Base-by-base conservation (phyloP, 139 green algal species). In the Desmodesmus armatus region DNA sequence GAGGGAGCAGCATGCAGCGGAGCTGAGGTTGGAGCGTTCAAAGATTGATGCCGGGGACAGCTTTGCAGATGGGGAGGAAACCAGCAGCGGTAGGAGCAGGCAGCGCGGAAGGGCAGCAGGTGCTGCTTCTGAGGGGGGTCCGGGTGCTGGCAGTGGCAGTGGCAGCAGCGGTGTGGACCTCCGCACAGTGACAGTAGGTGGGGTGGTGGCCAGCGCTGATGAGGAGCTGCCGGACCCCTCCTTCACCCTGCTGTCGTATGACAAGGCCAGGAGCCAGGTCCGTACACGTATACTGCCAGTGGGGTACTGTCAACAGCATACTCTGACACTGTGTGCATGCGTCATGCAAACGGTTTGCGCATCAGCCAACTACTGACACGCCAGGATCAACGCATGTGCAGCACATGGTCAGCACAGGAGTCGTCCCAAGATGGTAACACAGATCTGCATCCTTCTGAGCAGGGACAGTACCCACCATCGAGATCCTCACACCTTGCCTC, bases 191-290 rank as follows among this genome's bases (percentile, higher is more conserved):
- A 62, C 77, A 47, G 70, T 90, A 35, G 66, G 76, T 39, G 72
- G 72, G 62, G 47, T 80, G 31, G 72, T 80, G 13, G 43, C 47
- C 27, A 80, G 72, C 63, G 72, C 33, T 60, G 47, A 80, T 41
- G 39, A 41, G 5, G 33, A 72, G 5, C 39, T 62, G 15, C 84
- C 87, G 7, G 83, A 88, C 39, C 86, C 86, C 5, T 88, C 82
- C n/a, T 91, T 89, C 62, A 87, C 76, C 35, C 79, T 88, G 21
- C 83, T 86, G 71, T 21, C 40, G n/a, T 43, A 79, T 29, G 44
- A 66, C 31, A 63, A 85, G 25, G 47, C 78, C 9, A 67, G 39
- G 43, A 66, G 82, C 44, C 31, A 74, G 39, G 58, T 82, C 39
- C 13, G 6, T 29, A 44, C 44, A 76, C n/a, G n/a, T n/a, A n/a